phyloP scores from a whole-genome alignment of 2,329 filamentous ascomycete species.

The Ceratocystis lukuohia region DNA sequence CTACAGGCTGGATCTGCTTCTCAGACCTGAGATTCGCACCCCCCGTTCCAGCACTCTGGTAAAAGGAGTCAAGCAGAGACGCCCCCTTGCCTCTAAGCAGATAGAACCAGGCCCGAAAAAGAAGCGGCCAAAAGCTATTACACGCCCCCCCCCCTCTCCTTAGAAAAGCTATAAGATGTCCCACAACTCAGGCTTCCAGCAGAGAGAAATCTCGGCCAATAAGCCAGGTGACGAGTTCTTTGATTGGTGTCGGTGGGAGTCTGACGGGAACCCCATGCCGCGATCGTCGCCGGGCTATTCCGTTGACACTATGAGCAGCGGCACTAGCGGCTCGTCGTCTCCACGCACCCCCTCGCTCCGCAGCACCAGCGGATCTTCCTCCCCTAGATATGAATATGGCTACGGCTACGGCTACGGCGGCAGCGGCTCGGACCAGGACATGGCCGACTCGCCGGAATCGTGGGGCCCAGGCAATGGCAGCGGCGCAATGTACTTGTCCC shows the following conservation, averaged over 20 bases:
- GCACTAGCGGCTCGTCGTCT: background rate
- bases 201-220: background rate
- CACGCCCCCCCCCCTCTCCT: background rate
- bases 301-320: background rate
- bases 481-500: background rate
- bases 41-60: background rate
- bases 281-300: background rate
- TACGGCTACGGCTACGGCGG: conserved; percentile 1
- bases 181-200: background rate
- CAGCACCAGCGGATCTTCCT: background rate
- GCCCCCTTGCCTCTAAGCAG: conserved; percentile 4
- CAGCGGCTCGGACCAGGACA: background rate
- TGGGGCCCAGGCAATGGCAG: background rate
- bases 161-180: conserved; percentile 11
- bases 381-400: conserved; percentile 1
- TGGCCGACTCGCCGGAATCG: conserved; percentile 11
- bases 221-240: conserved; percentile 6
- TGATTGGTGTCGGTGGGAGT: conserved; percentile 6
- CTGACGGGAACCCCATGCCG: background rate
- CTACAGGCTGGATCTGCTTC: background rate
- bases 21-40: background rate
- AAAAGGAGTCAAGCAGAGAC: background rate
- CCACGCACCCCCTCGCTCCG: background rate
- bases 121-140: background rate
- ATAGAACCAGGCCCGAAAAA: conserved; percentile 1